Percentiles rank a stretch among this genome's conserved stretches.
phyloP scores from a whole-genome alignment of 495 filamentous ascomycete species.

The Corynascus novoguineensis region DNA sequence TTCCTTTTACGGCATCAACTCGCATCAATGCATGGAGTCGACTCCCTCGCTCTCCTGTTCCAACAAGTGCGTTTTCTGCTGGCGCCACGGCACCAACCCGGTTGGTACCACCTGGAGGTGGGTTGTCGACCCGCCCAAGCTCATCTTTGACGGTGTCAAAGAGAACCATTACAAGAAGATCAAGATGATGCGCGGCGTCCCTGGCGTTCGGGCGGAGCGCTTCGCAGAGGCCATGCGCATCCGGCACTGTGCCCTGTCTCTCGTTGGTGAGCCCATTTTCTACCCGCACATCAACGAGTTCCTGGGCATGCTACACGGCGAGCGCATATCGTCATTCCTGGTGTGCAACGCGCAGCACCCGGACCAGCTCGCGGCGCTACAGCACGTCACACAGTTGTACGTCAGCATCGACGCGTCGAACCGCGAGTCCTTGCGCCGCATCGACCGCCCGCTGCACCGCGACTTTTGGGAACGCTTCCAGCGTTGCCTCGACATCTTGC shows the following conservation, averaged over 20 bases:
- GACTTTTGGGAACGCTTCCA: constrained; percentile 97
- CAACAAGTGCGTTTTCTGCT: constrained; percentile 99
- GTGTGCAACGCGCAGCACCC: constrained; percentile 99
- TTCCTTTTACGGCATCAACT: constrained; percentile 92
- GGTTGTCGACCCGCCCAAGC: constrained; percentile 82
- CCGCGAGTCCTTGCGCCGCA: constrained; percentile 74
- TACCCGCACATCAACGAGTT: constrained; percentile 96
- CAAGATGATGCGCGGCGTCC: constrained; percentile 90
- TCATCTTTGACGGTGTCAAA: constrained; percentile 85
- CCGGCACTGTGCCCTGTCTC: constrained; percentile 79
- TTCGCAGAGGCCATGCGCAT: constrained; percentile 92
- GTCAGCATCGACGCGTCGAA: constrained; percentile 93
- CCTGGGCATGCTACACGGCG: constrained; percentile 68
- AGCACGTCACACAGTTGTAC: constrained; percentile 88
- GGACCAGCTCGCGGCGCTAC: constrained; percentile 73
- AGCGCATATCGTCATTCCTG: constrained; percentile 87
- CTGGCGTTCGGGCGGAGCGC: constrained; percentile 83
- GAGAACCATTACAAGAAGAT: constrained; percentile 94
- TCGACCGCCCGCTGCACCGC: constrained; percentile 86
- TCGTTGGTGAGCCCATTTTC: constrained; percentile 96
- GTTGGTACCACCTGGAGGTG: constrained; percentile 95
- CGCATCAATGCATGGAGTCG: constrained; percentile 96
- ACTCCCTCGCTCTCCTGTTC: constrained; percentile 92
- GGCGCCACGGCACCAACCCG: constrained; percentile 95
- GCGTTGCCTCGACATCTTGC: constrained; percentile 81